Conservation (phyloP, 768 basidiomycete genomes). For the Gloeopeniophorella convolvens region DNA sequence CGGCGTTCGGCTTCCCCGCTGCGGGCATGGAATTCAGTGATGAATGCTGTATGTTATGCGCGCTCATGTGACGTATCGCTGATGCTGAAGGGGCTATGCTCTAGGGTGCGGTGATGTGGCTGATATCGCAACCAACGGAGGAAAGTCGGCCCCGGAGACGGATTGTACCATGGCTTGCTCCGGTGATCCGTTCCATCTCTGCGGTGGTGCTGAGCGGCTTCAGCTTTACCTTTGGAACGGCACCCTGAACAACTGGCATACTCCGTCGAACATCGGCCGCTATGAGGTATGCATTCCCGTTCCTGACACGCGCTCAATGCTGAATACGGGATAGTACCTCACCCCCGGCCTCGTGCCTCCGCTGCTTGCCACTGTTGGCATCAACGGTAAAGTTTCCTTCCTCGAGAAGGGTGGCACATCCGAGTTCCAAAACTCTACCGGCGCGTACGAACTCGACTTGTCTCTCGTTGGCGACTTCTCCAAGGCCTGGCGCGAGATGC, state of each 20-base stretch:
- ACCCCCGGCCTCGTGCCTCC: constrained; percentile 62
- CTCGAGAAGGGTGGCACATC: constrained; percentile 69
- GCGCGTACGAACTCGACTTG: constrained; percentile 72
- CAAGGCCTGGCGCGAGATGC: constrained; percentile 68
- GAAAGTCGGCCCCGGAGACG: constrained; percentile 28
- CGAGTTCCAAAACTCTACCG: constrained; percentile 58
- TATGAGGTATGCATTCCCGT: constrained; percentile 54
- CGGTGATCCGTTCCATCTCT: constrained; percentile 63
- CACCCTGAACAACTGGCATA: constrained; percentile 53
- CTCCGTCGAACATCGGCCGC: constrained; percentile 53
- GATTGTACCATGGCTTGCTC: constrained; percentile 51
- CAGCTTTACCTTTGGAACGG: constrained; percentile 31
- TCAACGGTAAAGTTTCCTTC: constrained; percentile 79
- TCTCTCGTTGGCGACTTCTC: constrained; percentile 40
- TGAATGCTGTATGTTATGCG: constrained; percentile 59
- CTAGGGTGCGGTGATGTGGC: constrained; percentile 65
- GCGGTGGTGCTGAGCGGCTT: constrained; percentile 53
- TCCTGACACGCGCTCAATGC: neutral
- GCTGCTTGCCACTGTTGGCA: constrained; percentile 65
- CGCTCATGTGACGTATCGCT: neutral
- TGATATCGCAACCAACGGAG: constrained; percentile 40
- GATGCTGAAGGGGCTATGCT: neutral
- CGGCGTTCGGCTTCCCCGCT: constrained; percentile 63
- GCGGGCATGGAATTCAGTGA: constrained; percentile 64
- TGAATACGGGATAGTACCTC: constrained; percentile 31